A percentile compares a stretch with the other conserved stretches of the same genome.
These are phyloP conservation scores for Oryza brachyantha DNA, from an alignment of 176 grass and related monocot genomes.

Conservation along the genomic window DNA sequence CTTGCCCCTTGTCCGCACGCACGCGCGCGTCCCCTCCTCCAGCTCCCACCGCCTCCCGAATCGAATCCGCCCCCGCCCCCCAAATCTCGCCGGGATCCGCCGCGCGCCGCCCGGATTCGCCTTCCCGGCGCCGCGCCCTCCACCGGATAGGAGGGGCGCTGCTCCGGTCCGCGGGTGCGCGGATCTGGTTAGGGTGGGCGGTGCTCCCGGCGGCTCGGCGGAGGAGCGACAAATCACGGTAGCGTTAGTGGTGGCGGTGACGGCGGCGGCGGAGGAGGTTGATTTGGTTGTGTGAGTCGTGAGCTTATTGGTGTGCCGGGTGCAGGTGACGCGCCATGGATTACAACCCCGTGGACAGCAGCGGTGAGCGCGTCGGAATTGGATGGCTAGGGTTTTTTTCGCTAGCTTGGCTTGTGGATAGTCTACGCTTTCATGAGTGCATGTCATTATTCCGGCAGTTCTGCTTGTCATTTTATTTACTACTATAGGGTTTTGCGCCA, in stretches of 20 bases:
- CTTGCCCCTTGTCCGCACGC: neutral
- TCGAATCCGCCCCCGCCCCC: no score
- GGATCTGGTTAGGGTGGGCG: no score
- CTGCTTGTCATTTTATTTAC: neutral
- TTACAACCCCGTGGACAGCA: slow-evolving; percentile 48
- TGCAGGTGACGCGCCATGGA: slow-evolving; percentile 27
- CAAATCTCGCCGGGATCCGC: slow-evolving; percentile 20
- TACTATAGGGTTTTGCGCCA: neutral
- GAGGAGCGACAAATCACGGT: neutral
- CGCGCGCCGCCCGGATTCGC: neutral
- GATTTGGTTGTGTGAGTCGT: neutral
- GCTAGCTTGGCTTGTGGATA: neutral
- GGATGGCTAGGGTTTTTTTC: neutral
- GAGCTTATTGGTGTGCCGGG: neutral
- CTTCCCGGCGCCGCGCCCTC: no score
- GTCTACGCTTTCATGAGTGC: neutral
- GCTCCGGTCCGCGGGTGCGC: no score
- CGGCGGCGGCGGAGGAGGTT: neutral
- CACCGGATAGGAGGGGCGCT: no score
- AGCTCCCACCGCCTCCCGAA: neutral
- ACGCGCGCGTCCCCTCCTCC: neutral
- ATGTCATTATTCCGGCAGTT: neutral
- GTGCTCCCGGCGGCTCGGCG: neutral
- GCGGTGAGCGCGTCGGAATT: slow-evolving; percentile 45
- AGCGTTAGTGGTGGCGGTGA: neutral